phyloP scores from a whole-genome alignment of 2,329 filamentous ascomycete species.

The Botryotinia convoluta region DNA sequence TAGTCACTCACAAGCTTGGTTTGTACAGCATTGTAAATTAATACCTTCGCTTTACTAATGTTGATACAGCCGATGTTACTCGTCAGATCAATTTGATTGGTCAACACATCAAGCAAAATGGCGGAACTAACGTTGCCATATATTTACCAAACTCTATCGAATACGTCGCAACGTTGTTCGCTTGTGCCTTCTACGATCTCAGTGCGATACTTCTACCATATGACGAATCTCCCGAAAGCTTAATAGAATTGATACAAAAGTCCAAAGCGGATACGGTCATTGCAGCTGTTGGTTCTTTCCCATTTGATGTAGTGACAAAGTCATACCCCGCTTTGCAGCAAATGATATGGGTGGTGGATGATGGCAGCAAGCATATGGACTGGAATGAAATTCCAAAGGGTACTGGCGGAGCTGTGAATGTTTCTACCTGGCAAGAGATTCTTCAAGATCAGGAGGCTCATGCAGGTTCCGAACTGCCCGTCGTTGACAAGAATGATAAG shows the following conservation, averaged over 20 bases:
- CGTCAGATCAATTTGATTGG: constrained; percentile 87
- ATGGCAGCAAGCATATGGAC: constrained; percentile 87
- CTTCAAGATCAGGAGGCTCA: constrained; percentile 65
- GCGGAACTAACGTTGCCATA: constrained; percentile 75
- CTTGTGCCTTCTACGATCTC: constrained; percentile 79
- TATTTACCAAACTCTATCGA: constrained; percentile 94
- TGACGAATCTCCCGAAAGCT: constrained; percentile 65
- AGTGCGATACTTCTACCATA: constrained; percentile 84
- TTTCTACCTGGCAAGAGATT: constrained; percentile 92
- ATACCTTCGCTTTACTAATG: constrained; percentile 24
- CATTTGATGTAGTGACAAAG: constrained; percentile 70
- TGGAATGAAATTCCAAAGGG: constrained; percentile 87
- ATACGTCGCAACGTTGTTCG: constrained; percentile 77
- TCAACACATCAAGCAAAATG: constrained; percentile 67
- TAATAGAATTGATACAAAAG: constrained; percentile 69
- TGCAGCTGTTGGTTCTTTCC: constrained; percentile 81
- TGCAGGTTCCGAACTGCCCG: constrained; percentile 62
- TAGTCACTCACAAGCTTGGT: constrained; percentile 69
- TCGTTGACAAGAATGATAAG: constrained; percentile 52
- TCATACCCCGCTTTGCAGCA: constrained; percentile 69
- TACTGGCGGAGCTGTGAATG: constrained; percentile 69
- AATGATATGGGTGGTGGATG: constrained; percentile 89
- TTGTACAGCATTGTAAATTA: constrained; percentile 28
- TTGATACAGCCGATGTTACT: constrained; percentile 62
- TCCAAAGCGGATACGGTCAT: constrained; percentile 79